Base-by-base conservation (phyloP, 2,329 filamentous ascomycete genomes). In the Ceratocystis alfenasii region DNA sequence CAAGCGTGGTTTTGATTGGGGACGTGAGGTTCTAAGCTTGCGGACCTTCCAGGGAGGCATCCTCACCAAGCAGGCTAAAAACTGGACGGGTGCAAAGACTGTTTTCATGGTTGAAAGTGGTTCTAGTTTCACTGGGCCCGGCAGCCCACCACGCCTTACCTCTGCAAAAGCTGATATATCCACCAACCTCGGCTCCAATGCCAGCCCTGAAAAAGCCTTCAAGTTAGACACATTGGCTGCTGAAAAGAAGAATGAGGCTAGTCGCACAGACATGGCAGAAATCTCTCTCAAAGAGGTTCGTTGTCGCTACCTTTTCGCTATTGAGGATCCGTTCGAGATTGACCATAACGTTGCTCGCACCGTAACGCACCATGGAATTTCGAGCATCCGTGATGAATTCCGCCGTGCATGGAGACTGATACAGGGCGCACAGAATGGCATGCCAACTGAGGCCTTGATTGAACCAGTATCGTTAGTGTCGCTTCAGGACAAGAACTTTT, bases 321-420 rank as follows among this genome's bases (percentile, higher is more conserved):
- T 96, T 68, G 92, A 96, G 73, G 92, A 96, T 73, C 92, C 92
- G 0, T 96, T 96, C 71, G 90, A 96, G 76, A 76, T 86, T 1
- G 86, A 90, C 50, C 90, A 96, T 75, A 96, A 96, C 70, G 88
- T 96, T 44, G 92, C 89, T 2, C 81, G 90, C 62, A 95, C 90
- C 0, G 90, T 96, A 0, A 91, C 87, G 5, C 88, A 93, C 71
- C 83, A 86, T 68, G 90, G 90, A 1, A 89, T 95, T 69, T 86
- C 89, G 1, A 82, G 87, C 0, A 94, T 95, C 68, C 81, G 89
- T 50, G 87, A 94, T 70, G 90, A 96, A 75, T 94, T 95, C 72
- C 82, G 89, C 20, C 82, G 90, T 22, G 90, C 89, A 2, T 89
- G 88, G 83, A 79, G 83, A 45, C 87, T 95, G 67, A 83, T 92